Evolutionary conservation across 257 asterid genomes (phyloP).

Genomic region (Hygrophila difformis): DNA sequence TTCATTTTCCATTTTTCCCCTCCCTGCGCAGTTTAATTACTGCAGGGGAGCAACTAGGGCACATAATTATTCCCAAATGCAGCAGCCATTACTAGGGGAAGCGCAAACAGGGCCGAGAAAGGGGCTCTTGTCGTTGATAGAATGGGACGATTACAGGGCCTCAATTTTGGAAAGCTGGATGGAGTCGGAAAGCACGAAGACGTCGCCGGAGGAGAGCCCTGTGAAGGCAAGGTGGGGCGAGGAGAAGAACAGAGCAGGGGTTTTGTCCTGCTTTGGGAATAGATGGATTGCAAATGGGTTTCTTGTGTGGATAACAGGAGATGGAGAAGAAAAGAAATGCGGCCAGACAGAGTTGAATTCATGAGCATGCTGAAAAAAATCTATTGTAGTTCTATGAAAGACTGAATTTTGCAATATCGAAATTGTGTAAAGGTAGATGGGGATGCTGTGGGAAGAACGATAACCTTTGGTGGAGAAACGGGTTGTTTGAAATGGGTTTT

Average conservation of each 20-base stretch:
- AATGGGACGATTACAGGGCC: constrained; percentile 47
- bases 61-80: too few relatives aligned
- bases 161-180: constrained; percentile 72
- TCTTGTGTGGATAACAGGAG: constrained; percentile 43
- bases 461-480: too few relatives aligned
- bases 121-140: constrained; percentile 20
- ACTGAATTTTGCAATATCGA: too few relatives aligned
- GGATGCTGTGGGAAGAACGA: too few relatives aligned
- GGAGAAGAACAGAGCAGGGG: constrained; percentile 38
- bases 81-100: constrained; percentile 10
- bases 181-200: constrained; percentile 4
- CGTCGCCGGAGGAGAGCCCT: constrained; percentile 10
- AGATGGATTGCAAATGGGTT: constrained; percentile 42
- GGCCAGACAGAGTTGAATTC: constrained; percentile 20
- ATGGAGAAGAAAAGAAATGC: constrained; percentile 18
- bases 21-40: too few relatives aligned
- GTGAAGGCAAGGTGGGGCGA: constrained; percentile 6
- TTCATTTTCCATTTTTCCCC: too few relatives aligned
- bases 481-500: too few relatives aligned
- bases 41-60: too few relatives aligned
- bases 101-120: constrained; percentile 13
- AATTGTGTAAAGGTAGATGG: too few relatives aligned
- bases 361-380: constrained; percentile 17
- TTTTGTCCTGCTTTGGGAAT: constrained; percentile 51
- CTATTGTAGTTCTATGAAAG: constrained; percentile 19